Base-by-base conservation (phyloP, 371 early-diverging fungal species). In the Actinomucor elegans region DNA sequence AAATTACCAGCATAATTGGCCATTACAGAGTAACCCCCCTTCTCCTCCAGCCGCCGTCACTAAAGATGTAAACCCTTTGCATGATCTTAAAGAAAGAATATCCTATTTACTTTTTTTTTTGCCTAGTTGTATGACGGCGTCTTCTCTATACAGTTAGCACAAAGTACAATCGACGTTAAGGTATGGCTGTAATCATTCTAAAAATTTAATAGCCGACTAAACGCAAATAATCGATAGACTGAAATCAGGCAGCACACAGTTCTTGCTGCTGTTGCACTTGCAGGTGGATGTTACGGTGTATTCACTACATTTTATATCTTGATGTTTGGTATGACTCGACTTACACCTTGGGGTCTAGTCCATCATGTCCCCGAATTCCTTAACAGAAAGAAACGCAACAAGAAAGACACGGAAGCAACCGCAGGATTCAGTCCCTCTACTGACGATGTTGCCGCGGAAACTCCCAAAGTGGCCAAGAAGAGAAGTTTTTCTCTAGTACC, bases 241-340 rank as follows among this genome's bases (percentile, higher is more conserved):
- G 75, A 75, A 47, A 57, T 69, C 3, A 49, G 69, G 31, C 69
- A 71, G 29, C 67, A 75, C 33, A 71, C 75, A 11, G n/a, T 66
- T 1, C 47, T 75, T n/a, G 57, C 65, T 26, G 52, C 65, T 5
- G 45, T 75, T 35, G 71, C 75, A 15, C 47, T 75, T 18, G 69
- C 63, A 21, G 75, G 75, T 61, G 75, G 75, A 48, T 64, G 67
- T 7, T 71, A 69, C 33, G 72, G 72, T 44, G 55, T 71, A 10
- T 29, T 71, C 11, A 75, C 67, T 2, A 71, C 69, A 3, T 20
- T 75, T 2, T 75, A 75, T 32, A 69, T 70, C 37, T 12, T 75
- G 8, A 44, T 75, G 5, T 75, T 75, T 35, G 75, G 75, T 8
- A 75, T 75, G 75, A 64, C 67, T 0, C 37, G 75, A 37, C n/a